Evolutionary conservation across 768 basidiomycete species (phyloP).

Genomic region (Amylocystis lapponica): DNA sequence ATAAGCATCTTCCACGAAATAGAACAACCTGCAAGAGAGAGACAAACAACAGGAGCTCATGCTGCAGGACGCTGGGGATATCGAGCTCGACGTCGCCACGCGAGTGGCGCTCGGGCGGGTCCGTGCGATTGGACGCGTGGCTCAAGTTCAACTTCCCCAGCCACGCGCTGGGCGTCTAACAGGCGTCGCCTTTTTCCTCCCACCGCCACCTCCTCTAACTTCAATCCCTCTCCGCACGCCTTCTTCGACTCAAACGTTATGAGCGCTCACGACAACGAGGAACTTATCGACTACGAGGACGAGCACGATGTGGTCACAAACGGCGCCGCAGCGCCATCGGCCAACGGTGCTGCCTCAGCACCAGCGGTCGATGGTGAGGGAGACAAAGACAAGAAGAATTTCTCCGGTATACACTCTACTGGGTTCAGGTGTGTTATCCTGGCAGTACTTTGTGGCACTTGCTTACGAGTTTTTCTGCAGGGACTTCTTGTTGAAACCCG

Average conservation of each 20-base stretch:
- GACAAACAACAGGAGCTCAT: too few species aligned
- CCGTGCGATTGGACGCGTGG: too few species aligned
- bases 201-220: slow-evolving; percentile 17
- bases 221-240: slow-evolving; percentile 12
- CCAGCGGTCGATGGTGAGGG: slow-evolving; percentile 44
- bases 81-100: too few species aligned
- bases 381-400: slow-evolving; percentile 94
- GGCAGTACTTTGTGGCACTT: slow-evolving; percentile 4
- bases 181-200: slow-evolving; percentile 23
- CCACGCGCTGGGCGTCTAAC: slow-evolving; percentile 14
- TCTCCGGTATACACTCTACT: slow-evolving; percentile 99
- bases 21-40: too few species aligned
- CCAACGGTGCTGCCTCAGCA: slow-evolving; percentile 46
- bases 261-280: slow-evolving; percentile 84
- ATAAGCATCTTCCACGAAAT: too few species aligned
- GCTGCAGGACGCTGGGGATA: too few species aligned
- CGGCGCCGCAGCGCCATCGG: slow-evolving; percentile 40
- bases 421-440: slow-evolving; percentile 77
- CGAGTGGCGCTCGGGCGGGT: too few species aligned
- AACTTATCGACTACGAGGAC: slow-evolving; percentile 93
- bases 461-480: slow-evolving; percentile 34
- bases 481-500: slow-evolving; percentile 97
- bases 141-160: too few species aligned
- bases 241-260: too few species aligned
- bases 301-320: slow-evolving; percentile 75